These are phyloP conservation scores for Lepidium sativum DNA, from an alignment of 345 rosid genomes.

Conservation along the genomic window DNA sequence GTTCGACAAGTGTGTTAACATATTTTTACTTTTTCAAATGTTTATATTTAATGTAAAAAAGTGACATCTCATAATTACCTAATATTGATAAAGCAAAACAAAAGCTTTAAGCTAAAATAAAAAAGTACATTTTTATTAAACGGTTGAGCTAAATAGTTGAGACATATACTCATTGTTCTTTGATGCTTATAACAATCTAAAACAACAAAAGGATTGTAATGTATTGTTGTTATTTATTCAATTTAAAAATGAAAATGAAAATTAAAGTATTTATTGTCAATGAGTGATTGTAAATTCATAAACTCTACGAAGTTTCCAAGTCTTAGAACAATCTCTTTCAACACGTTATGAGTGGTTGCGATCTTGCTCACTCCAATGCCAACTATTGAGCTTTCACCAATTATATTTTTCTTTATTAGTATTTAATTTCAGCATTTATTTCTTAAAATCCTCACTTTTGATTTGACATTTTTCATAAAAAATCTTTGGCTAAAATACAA, in stretches of 20 bases:
- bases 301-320: constrained; percentile 17
- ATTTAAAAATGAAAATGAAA: neutral
- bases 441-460: too few species aligned
- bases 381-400: constrained; percentile 14
- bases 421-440: too few species aligned
- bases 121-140: neutral
- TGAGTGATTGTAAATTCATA: too few species aligned
- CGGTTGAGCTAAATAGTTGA: neutral
- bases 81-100: neutral
- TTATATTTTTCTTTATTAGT: neutral
- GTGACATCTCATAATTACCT: constrained; percentile 2
- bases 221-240: neutral
- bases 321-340: constrained; percentile 16
- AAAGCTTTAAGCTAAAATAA: neutral
- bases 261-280: too few species aligned
- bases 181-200: too few species aligned
- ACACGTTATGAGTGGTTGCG: constrained; percentile 24
- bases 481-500: too few species aligned
- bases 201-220: too few species aligned
- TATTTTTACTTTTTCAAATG: neutral
- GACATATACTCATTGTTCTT: neutral
- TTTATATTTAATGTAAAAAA: neutral
- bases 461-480: neutral
- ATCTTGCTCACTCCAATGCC: constrained; percentile 17
- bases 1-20: neutral